These are phyloP conservation scores for Coniochaeta hoffmannii DNA, from an alignment of 2,329 filamentous ascomycete genomes.

Conservation along the genomic window DNA sequence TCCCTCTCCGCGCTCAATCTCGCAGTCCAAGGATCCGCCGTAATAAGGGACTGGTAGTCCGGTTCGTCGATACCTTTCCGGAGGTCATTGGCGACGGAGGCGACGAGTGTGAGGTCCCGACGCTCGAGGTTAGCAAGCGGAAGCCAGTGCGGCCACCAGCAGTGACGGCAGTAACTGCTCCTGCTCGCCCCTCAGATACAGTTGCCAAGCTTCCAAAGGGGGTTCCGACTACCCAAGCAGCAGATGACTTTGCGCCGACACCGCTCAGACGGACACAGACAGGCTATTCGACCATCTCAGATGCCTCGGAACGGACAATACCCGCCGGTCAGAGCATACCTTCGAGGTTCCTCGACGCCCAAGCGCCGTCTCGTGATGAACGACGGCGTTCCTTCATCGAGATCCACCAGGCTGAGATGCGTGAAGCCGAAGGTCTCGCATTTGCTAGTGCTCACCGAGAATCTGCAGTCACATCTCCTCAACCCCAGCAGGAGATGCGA, in stretches of 20 bases:
- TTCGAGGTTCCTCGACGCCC: conserved; percentile 26
- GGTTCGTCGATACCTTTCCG: conserved; percentile 64
- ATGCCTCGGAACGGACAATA: conserved; percentile 16
- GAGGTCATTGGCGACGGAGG: conserved; percentile 87
- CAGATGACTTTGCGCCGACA: conserved; percentile 43
- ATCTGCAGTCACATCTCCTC: conserved; percentile 2
- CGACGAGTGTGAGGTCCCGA: conserved; percentile 71
- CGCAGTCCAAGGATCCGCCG: conserved; percentile 34
- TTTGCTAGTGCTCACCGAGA: conserved; percentile 42
- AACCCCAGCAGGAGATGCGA: not conserved
- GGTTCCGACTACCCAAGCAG: conserved; percentile 15
- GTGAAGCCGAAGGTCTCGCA: conserved; percentile 51
- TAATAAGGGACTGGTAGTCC: conserved; percentile 61
- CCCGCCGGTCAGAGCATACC: conserved; percentile 22
- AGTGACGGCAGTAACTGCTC: conserved; percentile 23
- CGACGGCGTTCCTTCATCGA: conserved; percentile 51
- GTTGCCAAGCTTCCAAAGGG: conserved; percentile 13
- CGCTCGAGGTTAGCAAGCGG: conserved; percentile 60
- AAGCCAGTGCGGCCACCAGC: conserved; percentile 30
- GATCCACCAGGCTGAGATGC: conserved; percentile 52
- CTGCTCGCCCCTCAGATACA: conserved; percentile 14
- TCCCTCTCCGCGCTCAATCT: conserved; percentile 33
- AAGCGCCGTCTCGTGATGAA: conserved; percentile 35
- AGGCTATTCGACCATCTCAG: conserved; percentile 33
- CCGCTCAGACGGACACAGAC: conserved; percentile 52